phyloP scores from a whole-genome alignment of 2,329 filamentous ascomycete genomes.

The Colletotrichum coccodes region DNA sequence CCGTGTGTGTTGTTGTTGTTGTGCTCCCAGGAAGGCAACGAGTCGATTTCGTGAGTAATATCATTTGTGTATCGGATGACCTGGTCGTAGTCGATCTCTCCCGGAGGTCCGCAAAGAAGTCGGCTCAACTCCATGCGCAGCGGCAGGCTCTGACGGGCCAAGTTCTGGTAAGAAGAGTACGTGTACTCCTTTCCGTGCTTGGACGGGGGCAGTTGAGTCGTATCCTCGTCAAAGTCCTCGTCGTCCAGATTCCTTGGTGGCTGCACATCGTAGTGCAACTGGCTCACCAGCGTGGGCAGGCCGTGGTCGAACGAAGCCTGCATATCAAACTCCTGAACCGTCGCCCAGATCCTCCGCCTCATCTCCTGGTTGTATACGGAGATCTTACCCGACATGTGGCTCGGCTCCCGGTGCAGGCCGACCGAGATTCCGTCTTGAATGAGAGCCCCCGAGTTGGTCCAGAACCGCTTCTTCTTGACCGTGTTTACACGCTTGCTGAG shows the following conservation, averaged over 20 bases:
- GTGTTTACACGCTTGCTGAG: conserved; percentile 71
- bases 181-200: conserved; percentile 65
- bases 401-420: conserved; percentile 68
- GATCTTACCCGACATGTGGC: conserved; percentile 63
- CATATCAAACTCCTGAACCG: conserved; percentile 70
- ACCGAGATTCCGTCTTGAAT: conserved; percentile 68
- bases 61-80: conserved; percentile 71
- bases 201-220: conserved; percentile 60
- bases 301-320: conserved; percentile 71
- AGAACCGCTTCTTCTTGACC: conserved; percentile 73
- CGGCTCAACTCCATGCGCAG: conserved; percentile 67
- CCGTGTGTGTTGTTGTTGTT: conserved; percentile 45
- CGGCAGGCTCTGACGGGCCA: conserved; percentile 65
- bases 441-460: conserved; percentile 65
- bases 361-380: conserved; percentile 71
- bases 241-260: conserved; percentile 68
- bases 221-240: conserved; percentile 65
- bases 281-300: conserved; percentile 66
- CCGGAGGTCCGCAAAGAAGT: conserved; percentile 63
- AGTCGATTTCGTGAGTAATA: conserved; percentile 69
- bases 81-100: conserved; percentile 69
- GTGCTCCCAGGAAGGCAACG: conserved; percentile 65
- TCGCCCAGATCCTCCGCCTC: conserved; percentile 69
- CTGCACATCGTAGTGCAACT: conserved; percentile 65
- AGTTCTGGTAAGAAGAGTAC: conserved; percentile 67